phyloP scores from a whole-genome alignment of 495 filamentous ascomycete genomes.

The Hypoxylon rickii region DNA sequence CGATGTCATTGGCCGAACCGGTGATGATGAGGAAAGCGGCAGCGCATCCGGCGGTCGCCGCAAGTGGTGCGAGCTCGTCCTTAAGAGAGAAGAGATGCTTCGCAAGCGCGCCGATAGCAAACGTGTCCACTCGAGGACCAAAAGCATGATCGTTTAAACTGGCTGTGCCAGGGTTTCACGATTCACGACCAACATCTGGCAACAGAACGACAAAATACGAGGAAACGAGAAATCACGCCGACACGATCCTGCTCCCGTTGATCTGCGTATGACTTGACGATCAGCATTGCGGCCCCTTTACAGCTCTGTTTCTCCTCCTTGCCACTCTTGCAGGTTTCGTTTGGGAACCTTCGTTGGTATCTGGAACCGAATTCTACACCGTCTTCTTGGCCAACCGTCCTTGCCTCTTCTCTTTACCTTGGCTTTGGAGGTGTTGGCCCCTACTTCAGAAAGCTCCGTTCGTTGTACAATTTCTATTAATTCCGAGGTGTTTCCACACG shows the following conservation, averaged over 20 bases:
- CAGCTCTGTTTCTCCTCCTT: background rate
- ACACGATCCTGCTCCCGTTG: slow-evolving; percentile 17
- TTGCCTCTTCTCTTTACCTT: background rate
- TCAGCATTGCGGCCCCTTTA: slow-evolving; percentile 1
- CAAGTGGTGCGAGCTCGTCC: slow-evolving; percentile 85
- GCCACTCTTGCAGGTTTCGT: background rate
- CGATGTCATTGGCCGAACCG: slow-evolving; percentile 74
- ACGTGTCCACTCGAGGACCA: slow-evolving; percentile 56
- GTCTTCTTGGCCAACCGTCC: too few species aligned
- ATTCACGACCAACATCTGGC: slow-evolving; percentile 10
- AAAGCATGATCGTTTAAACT: slow-evolving; percentile 56
- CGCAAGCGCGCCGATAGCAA: slow-evolving; percentile 46
- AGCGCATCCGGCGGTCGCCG: slow-evolving; percentile 46
- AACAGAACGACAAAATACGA: slow-evolving; percentile 18
- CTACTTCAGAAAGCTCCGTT: background rate
- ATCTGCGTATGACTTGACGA: slow-evolving; percentile 23
- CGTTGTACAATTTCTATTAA: slow-evolving; percentile 5
- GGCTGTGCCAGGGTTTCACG: slow-evolving; percentile 16
- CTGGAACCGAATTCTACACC: background rate
- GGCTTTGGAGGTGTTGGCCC: background rate
- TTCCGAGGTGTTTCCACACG: too few species aligned
- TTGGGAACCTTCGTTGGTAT: slow-evolving; percentile 1
- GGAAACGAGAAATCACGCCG: slow-evolving; percentile 28
- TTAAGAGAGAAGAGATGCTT: slow-evolving; percentile 61
- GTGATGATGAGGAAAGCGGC: slow-evolving; percentile 42